phyloP scores from a whole-genome alignment of 78 protist species.

The Acrasis kona region DNA sequence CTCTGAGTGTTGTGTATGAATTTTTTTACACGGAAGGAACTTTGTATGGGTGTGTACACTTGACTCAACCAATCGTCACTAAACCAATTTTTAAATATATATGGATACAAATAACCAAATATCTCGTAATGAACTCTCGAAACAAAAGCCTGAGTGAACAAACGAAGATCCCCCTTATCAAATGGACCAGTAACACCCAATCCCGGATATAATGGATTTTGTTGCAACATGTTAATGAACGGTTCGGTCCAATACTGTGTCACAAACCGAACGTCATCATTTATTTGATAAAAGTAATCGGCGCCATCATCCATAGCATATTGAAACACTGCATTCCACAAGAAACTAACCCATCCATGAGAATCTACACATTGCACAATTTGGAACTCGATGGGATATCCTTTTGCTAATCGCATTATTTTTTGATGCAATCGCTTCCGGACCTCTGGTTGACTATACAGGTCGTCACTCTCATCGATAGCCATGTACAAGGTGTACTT shows the following conservation, averaged over 20 bases:
- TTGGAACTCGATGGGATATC: neutral
- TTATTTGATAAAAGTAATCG: conserved; percentile 13
- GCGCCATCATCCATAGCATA: neutral
- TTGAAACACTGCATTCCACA: neutral
- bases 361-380: neutral
- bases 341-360: neutral
- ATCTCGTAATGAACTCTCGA: neutral
- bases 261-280: conserved; percentile 4
- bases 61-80: conserved; percentile 8
- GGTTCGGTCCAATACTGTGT: neutral
- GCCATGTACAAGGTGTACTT: neutral
- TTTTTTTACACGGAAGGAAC: neutral
- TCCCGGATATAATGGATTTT: neutral
- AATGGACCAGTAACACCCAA: conserved; percentile 6
- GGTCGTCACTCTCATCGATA: neutral
- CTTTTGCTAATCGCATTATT: neutral
- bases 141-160: conserved; percentile 14
- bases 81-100: neutral
- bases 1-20: neutral
- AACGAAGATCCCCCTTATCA: neutral
- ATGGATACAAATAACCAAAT: conserved; percentile 12
- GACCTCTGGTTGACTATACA: neutral
- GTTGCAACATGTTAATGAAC: neutral
- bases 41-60: neutral
- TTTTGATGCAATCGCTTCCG: neutral